Evolutionary conservation across 2,329 filamentous ascomycete genomes (phyloP).

Genomic region (Dryadomyces quercus-mongolicae): DNA sequence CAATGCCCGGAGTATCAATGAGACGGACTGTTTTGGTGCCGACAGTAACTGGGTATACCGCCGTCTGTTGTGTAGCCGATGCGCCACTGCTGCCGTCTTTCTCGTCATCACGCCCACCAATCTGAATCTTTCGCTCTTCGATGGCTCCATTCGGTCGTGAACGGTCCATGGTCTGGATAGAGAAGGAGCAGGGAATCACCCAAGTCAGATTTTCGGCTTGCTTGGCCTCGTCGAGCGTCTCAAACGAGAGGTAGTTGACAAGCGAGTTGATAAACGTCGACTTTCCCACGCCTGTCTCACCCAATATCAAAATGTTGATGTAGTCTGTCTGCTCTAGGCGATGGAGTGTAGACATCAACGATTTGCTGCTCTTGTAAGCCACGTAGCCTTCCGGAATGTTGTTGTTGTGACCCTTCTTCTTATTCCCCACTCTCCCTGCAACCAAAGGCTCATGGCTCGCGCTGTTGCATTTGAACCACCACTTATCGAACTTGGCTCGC

Average conservation of each 20-base stretch:
- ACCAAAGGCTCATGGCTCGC: slow-evolving; percentile 15
- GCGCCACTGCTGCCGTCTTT: slow-evolving; percentile 18
- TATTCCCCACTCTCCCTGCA: neutral
- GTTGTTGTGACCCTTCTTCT: neutral
- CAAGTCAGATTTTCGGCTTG: slow-evolving; percentile 17
- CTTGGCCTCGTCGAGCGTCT: slow-evolving; percentile 26
- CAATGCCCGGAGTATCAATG: slow-evolving; percentile 30
- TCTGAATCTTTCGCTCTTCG: slow-evolving; percentile 16
- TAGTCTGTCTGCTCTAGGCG: slow-evolving; percentile 16
- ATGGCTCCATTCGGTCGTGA: slow-evolving; percentile 13
- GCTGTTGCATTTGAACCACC: slow-evolving; percentile 21
- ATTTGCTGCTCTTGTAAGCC: neutral
- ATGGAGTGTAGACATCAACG: slow-evolving; percentile 1
- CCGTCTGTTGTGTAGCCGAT: slow-evolving; percentile 25
- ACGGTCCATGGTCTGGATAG: slow-evolving; percentile 19
- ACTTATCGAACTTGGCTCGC: slow-evolving; percentile 14
- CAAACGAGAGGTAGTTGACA: slow-evolving; percentile 29
- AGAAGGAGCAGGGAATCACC: slow-evolving; percentile 27
- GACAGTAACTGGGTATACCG: slow-evolving; percentile 20
- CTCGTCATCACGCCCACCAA: slow-evolving; percentile 21
- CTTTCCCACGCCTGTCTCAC: slow-evolving; percentile 36
- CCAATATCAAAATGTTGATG: slow-evolving; percentile 31
- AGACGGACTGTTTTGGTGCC: slow-evolving; percentile 20
- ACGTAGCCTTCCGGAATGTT: neutral
- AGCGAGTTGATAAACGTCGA: slow-evolving; percentile 37